A percentile compares a stretch with the other conserved stretches of the same genome.
phyloP scores from a whole-genome alignment of 2,329 filamentous ascomycete species.

The Talaromyces rugulosus region DNA sequence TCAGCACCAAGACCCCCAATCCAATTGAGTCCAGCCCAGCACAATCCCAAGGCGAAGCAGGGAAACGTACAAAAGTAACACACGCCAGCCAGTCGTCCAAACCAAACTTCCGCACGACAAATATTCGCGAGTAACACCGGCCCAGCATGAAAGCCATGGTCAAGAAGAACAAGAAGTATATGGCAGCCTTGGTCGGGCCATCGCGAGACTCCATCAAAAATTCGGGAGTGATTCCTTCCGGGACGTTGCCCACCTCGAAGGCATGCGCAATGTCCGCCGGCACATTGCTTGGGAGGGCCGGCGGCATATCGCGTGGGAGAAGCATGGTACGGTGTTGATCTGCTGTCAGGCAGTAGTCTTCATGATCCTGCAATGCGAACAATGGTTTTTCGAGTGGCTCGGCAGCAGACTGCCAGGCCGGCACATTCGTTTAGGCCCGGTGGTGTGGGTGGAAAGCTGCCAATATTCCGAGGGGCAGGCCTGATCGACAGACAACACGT shows the following conservation, averaged over 20 bases:
- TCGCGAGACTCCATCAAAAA: slow-evolving; percentile 27
- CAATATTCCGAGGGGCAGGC: not conserved
- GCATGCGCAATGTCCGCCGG: slow-evolving; percentile 26
- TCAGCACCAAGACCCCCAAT: not conserved
- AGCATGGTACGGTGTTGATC: not conserved
- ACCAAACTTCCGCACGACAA: slow-evolving; percentile 41
- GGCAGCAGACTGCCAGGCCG: no score
- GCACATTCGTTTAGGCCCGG: not conserved
- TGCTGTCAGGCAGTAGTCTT: not conserved
- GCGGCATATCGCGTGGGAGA: not conserved
- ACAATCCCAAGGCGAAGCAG: not conserved
- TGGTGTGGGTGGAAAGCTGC: not conserved
- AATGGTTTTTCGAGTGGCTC: no score
- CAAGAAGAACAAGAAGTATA: slow-evolving; percentile 26
- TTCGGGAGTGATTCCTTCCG: slow-evolving; percentile 19
- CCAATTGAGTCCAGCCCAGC: not conserved
- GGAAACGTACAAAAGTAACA: slow-evolving; percentile 37
- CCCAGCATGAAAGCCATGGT: slow-evolving; percentile 33
- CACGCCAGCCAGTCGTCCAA: slow-evolving; percentile 49
- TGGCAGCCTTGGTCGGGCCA: slow-evolving; percentile 23
- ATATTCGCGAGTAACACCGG: slow-evolving; percentile 44
- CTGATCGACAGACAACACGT: not conserved
- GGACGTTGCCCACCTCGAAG: slow-evolving; percentile 24
- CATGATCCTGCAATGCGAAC: not conserved
- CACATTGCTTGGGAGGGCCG: slow-evolving; percentile 8